Evolutionary conservation across 768 basidiomycete species (phyloP).

Genomic region (Amanita subjunquillea): DNA sequence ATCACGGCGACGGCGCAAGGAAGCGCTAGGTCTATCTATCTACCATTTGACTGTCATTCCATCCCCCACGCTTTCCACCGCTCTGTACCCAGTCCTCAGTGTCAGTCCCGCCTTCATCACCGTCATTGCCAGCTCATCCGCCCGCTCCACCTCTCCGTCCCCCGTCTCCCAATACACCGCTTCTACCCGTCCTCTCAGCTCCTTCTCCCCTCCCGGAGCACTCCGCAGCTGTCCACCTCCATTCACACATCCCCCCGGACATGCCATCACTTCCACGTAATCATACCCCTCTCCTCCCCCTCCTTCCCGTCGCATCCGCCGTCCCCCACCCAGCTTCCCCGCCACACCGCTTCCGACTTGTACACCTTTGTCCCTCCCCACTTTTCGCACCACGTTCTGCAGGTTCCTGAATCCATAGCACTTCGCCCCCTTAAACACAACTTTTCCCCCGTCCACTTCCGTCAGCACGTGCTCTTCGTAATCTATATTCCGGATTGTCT

Average conservation of each 20-base stretch:
- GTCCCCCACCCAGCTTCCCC: conserved; percentile 18
- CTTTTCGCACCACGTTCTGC: conserved; percentile 91
- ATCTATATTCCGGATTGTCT: conserved; percentile 60
- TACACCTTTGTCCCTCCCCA: conserved; percentile 77
- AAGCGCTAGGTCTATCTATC: conserved; percentile 5
- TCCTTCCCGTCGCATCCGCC: conserved; percentile 14
- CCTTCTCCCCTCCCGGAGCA: conserved; percentile 53
- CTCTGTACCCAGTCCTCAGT: conserved; percentile 74
- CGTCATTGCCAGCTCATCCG: conserved; percentile 21
- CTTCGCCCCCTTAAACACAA: conserved; percentile 86
- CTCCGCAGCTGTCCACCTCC: conserved; percentile 82
- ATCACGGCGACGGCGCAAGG: conserved; percentile 33
- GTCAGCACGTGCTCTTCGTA: conserved; percentile 65
- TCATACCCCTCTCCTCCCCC: conserved; percentile 47
- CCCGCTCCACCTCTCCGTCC: background rate
- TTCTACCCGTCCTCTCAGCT: conserved; percentile 78
- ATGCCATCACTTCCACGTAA: conserved; percentile 98
- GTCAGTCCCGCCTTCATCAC: conserved; percentile 11
- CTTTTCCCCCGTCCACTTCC: conserved; percentile 32
- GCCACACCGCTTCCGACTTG: conserved; percentile 42
- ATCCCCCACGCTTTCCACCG: conserved; percentile 78
- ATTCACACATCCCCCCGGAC: conserved; percentile 94
- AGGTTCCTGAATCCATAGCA: conserved; percentile 97
- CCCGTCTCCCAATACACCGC: conserved; percentile 63
- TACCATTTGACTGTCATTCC: conserved; percentile 73